Base-by-base conservation (phyloP, 257 asterid genomes). In the Solanum sitiens region DNA sequence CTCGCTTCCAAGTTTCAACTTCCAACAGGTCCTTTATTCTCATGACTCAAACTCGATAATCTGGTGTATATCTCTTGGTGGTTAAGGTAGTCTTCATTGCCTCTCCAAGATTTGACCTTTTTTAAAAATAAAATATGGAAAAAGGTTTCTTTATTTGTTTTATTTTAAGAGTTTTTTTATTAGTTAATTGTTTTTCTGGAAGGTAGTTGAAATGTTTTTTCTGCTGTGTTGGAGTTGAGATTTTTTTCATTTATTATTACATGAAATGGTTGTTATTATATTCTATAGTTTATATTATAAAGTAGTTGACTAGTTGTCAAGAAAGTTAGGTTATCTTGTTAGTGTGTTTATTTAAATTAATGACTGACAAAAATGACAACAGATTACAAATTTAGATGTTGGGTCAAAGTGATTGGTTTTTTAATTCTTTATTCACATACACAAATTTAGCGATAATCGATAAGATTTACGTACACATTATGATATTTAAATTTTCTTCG, bases 401-500 rank as follows among this genome's bases (percentile, higher is more conserved):
- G 35, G 83, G 30, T 40, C 11, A 74, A n/a, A 68, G 35, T 44
- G 30, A 68, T 44, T 40, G 8, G 25, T 73, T 32, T 33, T 85
- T 85, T 2, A 56, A 0, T 56, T 21, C 6, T 37, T 74, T 10
- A 74, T 21, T 74, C 32, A 39, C 83, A 6, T 74, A 3, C 6
- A 2, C 6, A 39, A 13, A 74, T 39, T 4, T 37, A 20, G 18
- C 0, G 0, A 8, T 33, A 33, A 23, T 3, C 0, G 0, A 67
- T 18, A 56, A 18, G 4, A 18, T 56, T 0, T 18, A 4, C 4
- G 0, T 56, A 7, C 0, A 56, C 4, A 27, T 1, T 3, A 6
- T 1, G 3, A 1, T 2, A 3, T 30, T 3, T 6, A 15, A 1
- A 1, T 8, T 71, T 0, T 8, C 2, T 9, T 71, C 1, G 3